phyloP scores from a whole-genome alignment of 768 basidiomycete genomes.

The Cystofilobasidium bisporidii region DNA sequence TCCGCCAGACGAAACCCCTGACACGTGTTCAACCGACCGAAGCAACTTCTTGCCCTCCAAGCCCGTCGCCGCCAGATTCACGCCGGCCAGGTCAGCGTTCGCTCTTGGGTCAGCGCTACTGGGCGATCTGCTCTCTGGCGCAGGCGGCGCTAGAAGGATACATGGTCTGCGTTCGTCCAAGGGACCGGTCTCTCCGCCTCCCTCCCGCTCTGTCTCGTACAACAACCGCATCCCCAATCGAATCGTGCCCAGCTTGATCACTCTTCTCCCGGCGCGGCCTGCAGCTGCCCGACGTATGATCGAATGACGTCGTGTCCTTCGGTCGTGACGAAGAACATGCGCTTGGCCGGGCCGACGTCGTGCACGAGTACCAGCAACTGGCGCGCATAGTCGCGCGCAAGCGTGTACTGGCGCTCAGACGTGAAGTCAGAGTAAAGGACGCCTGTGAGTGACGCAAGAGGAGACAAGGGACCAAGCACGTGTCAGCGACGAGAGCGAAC shows the following conservation, averaged over 20 bases:
- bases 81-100: too few species aligned
- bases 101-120: too few species aligned
- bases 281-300: slow-evolving; percentile 28
- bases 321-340: slow-evolving; percentile 61
- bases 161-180: too few species aligned
- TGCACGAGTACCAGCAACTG: slow-evolving; percentile 72
- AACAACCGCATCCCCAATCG: too few species aligned
- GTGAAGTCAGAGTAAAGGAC: slow-evolving; percentile 82
- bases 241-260: background rate
- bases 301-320: slow-evolving; percentile 36
- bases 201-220: too few species aligned
- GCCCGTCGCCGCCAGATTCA: too few species aligned
- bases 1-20: too few species aligned
- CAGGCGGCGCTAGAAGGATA: too few species aligned
- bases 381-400: slow-evolving; percentile 73
- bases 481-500: background rate
- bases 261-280: background rate
- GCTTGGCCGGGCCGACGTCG: slow-evolving; percentile 57
- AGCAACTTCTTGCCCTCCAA: too few species aligned
- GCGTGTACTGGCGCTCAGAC: slow-evolving; percentile 76
- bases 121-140: too few species aligned
- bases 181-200: too few species aligned
- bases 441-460: slow-evolving; percentile 44
- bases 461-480: background rate
- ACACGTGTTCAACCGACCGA: too few species aligned